Evolutionary conservation across 1,284 basidiomycete species (phyloP), one percentile per base, ranked within the genome.

Genomic region (Ceratorhiza oryzae-sativae): DNA sequence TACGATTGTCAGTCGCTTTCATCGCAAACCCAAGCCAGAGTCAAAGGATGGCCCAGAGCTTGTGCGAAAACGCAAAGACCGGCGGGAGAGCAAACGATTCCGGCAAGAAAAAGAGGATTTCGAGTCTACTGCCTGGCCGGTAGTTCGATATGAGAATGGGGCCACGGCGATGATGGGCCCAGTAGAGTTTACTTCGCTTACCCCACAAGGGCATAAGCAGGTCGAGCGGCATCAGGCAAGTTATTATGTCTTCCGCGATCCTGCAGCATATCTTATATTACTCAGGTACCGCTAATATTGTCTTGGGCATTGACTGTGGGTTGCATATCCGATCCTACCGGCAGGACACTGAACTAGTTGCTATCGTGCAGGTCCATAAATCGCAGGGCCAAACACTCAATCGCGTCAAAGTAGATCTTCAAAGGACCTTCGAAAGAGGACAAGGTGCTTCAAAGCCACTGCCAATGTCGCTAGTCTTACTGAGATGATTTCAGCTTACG

Each of bases 341-440:
- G 25, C 36, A 41, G 53, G 3, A 3, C 32, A 15, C 20, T 23
- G 3, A 3, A 41, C 9, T 45, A 18, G 32, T 46, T n/a, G 32
- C 15, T 23, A 32, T 25, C 92, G 77, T 92, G 90, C 71, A 89
- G 53, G 67, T 95, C 34, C 94, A 95, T 80, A 95, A 96, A 79
- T 90, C 90, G 2, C 93, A 94, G 78, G 92, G 92, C 0, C 92
- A 94, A 79, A 94, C 90, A 0, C 80, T 95, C 20, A 86, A 93
- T 68, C 84, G 92, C 13, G 91, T 94, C 20, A 88, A 87, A 73
- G 87, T 93, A 0, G 86, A 92, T 77, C 82, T 93, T 20, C 77
- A 77, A 30, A 82, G 83, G 42, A 88, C 84, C 0, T 94, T 97
- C 80, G 94, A 95, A 80, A 92, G 90, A 76, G 93, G 93, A 25